These are phyloP conservation scores for Aureobasidium musti DNA, from an alignment of 2,329 filamentous ascomycete genomes.

Conservation along the genomic window DNA sequence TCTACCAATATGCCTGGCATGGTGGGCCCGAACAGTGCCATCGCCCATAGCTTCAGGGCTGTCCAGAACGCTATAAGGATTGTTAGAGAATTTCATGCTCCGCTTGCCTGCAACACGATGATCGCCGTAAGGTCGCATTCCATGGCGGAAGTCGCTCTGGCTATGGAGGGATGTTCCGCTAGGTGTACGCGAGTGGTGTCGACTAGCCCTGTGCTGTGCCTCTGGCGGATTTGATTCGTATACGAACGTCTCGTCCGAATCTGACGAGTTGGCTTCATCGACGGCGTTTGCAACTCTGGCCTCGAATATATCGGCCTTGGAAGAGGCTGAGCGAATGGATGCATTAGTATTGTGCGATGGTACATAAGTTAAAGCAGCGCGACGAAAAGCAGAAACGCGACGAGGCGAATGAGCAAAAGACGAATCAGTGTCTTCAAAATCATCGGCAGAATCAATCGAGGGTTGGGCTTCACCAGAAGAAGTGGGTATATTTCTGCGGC, in stretches of 20 bases:
- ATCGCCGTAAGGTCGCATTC: constrained; percentile 63
- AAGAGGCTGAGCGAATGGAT: constrained; percentile 62
- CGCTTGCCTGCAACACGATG: constrained; percentile 72
- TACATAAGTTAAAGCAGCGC: constrained; percentile 23
- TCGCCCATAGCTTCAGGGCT: constrained; percentile 45
- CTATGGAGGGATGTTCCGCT: constrained; percentile 81
- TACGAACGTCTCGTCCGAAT: constrained; percentile 97
- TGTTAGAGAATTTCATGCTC: constrained; percentile 94
- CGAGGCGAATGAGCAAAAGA: constrained; percentile 24
- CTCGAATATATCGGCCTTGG: constrained; percentile 97
- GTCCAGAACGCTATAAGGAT: constrained; percentile 66
- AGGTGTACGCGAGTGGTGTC: constrained; percentile 91
- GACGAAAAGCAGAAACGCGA: constrained; percentile 16
- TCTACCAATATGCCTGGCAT: constrained; percentile 79
- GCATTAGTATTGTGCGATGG: constrained; percentile 34
- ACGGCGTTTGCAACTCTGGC: constrained; percentile 94
- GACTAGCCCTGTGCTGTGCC: constrained; percentile 61
- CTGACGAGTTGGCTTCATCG: constrained; percentile 92
- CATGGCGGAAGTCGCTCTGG: constrained; percentile 61
- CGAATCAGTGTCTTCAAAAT: constrained; percentile 20
- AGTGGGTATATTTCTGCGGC: constrained; percentile 17
- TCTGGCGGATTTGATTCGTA: constrained; percentile 93
- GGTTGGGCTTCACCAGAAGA: constrained; percentile 6
- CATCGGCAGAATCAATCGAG: constrained; percentile 14
- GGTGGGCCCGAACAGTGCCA: constrained; percentile 55